Conservation (phyloP, 2,329 filamentous ascomycete genomes). For the Beauveria varroae region DNA sequence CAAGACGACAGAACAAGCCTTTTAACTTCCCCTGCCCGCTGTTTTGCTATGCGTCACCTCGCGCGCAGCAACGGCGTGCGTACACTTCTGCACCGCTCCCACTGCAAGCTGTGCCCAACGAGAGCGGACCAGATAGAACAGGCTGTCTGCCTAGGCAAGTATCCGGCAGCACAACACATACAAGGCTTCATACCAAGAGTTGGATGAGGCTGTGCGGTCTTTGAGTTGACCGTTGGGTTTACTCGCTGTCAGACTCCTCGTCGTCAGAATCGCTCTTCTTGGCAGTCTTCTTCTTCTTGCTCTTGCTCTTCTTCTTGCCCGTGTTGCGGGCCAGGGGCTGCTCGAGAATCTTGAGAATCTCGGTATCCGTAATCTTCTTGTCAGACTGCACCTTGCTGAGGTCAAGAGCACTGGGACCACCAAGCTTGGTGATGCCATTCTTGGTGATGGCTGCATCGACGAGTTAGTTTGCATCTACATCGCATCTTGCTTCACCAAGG, state of each 20-base stretch:
- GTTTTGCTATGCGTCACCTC: slow-evolving; percentile 4
- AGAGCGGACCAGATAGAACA: background rate
- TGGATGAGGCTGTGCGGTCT: slow-evolving; percentile 5
- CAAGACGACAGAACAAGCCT: background rate
- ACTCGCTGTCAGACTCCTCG: slow-evolving; percentile 25
- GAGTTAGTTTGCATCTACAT: slow-evolving; percentile 4
- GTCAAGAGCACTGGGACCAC: slow-evolving; percentile 68
- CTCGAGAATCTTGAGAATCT: slow-evolving; percentile 89
- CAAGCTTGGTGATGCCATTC: slow-evolving; percentile 86
- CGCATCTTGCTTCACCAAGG: background rate
- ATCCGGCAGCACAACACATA: background rate
- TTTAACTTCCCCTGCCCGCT: background rate
- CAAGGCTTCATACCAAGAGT: background rate
- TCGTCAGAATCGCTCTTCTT: slow-evolving; percentile 36
- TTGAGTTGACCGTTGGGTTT: background rate
- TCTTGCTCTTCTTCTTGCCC: slow-evolving; percentile 89
- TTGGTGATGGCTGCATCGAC: slow-evolving; percentile 74
- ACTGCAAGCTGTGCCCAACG: background rate
- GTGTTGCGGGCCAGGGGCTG: slow-evolving; percentile 80
- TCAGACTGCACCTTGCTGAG: slow-evolving; percentile 81
- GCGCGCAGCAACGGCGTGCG: background rate
- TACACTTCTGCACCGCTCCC: slow-evolving; percentile 2
- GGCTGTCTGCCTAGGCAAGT: background rate
- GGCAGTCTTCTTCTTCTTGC: slow-evolving; percentile 61
- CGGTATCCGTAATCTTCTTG: slow-evolving; percentile 96